Base-by-base conservation (phyloP, 202 grass and related monocot species). In the Miscanthus sacchariflorus region DNA sequence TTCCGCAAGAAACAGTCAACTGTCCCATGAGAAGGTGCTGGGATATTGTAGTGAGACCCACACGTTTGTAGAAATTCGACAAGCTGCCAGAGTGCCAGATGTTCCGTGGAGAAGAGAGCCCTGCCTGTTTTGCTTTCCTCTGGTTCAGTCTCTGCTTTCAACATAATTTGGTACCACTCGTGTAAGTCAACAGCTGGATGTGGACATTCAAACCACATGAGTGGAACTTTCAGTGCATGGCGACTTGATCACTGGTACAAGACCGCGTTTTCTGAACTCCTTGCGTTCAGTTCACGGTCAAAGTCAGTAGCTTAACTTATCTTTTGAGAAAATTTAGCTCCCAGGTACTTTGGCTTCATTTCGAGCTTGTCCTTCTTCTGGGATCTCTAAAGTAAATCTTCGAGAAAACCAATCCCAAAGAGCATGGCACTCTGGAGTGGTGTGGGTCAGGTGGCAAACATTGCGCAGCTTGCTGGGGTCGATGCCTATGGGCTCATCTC, bases 401-500 rank as follows among this genome's bases (percentile, higher is more conserved):
- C 6, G 5, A 59, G 48, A 7, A 83, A 27, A 14, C 9, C 35
- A 44, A 45, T 0, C 23, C 36, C 33, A 33, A 23, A 86, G 11
- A 90, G 2, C 68, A 72, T 90, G 84, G 84, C 84, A 3, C 56
- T 82, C 12, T 80, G 42, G 74, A 79, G 4, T 50, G 81, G 68
- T 5, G 66, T 90, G 5, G 17, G 72, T 86, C 88, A 90, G 73
- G 88, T 77, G 30, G 42, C 66, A 18, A 87, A 0, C 23, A 21
- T 90, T 19, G 73, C 79, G 0, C 88, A 90, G 84, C 54, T 89
- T 12, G 58, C 76, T 0, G 69, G 82, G 1, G 69, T 89, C 9
- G 82, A 89, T 43, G 82, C 69, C 1, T 85, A 58, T 43, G 87
- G 87, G 58, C 82, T 89, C 44, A 85, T 89, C 68, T 75, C 59